Evolutionary conservation across 768 basidiomycete genomes (phyloP).

Genomic region (Suillus lakei): DNA sequence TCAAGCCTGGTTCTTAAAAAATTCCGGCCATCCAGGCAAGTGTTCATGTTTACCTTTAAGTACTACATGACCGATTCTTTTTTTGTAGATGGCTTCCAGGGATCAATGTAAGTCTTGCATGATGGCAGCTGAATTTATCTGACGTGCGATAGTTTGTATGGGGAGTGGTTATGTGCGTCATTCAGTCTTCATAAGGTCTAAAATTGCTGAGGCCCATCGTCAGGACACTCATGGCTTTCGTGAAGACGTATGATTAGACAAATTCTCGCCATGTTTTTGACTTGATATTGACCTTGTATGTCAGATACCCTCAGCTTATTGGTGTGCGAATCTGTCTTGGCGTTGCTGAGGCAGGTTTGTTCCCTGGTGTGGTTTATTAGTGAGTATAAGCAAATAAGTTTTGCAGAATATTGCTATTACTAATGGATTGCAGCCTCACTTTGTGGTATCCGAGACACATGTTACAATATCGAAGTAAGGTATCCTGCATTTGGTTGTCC

Average conservation of each 20-base stretch:
- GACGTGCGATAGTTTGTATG: slow-evolving; percentile 44
- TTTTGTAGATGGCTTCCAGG: slow-evolving; percentile 61
- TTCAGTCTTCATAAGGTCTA: neutral
- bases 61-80: neutral
- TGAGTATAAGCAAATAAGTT: slow-evolving; percentile 30
- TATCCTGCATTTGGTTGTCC: neutral
- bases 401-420: too few species aligned
- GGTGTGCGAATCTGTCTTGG: slow-evolving; percentile 64
- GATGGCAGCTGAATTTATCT: slow-evolving; percentile 3
- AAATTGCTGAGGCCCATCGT: neutral
- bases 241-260: slow-evolving; percentile 53
- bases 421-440: slow-evolving; percentile 47
- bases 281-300: neutral
- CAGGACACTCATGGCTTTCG: slow-evolving; percentile 70
- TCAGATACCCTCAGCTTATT: slow-evolving; percentile 65
- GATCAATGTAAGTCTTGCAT: slow-evolving; percentile 52
- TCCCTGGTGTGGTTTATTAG: slow-evolving; percentile 80
- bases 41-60: slow-evolving; percentile 20
- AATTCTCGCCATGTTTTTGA: neutral
- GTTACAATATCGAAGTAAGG: slow-evolving; percentile 51
- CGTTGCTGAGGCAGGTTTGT: slow-evolving; percentile 70
- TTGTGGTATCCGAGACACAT: slow-evolving; percentile 72
- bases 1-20: slow-evolving; percentile 53
- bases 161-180: slow-evolving; percentile 63
- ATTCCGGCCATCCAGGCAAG: slow-evolving; percentile 62